Percentiles rank a stretch among this genome's conserved stretches.
Conservation (phyloP, 345 rosid species). For the Salix udensis region DNA sequence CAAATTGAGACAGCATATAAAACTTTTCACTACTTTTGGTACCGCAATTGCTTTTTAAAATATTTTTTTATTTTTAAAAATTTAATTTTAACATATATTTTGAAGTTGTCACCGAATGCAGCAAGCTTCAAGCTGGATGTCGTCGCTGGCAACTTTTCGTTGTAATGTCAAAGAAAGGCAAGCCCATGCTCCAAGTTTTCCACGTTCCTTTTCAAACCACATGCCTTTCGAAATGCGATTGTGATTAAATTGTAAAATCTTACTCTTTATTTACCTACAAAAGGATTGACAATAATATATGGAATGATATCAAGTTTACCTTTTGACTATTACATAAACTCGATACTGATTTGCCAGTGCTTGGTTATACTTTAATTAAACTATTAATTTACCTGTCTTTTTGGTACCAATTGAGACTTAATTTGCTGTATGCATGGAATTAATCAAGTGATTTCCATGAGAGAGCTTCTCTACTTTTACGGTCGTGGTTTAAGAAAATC, state of each 20-base stretch:
- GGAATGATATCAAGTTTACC: neutral
- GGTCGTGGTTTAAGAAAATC: no score
- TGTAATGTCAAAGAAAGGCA: neutral
- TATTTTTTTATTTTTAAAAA: no score
- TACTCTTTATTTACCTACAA: neutral
- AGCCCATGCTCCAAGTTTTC: neutral
- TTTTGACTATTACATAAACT: neutral
- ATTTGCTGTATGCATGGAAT: neutral
- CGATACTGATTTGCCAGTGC: neutral
- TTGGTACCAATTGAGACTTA: neutral
- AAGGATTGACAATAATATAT: neutral
- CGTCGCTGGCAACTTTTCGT: neutral
- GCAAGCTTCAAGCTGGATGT: neutral
- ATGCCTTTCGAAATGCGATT: neutral
- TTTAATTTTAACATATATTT: no score
- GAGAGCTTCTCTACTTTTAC: no score
- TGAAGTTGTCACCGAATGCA: no score
- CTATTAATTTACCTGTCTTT: neutral
- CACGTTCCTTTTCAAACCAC: neutral
- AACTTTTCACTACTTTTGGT: no score
- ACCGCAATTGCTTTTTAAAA: no score
- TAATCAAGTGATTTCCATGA: neutral
- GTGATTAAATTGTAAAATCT: no score
- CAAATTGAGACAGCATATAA: no score
- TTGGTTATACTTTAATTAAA: neutral